A percentile compares a stretch with the other conserved stretches of the same genome.
These are phyloP conservation scores for Cryoendolithus antarcticus DNA, from an alignment of 2,329 filamentous ascomycete species.

Conservation along the genomic window DNA sequence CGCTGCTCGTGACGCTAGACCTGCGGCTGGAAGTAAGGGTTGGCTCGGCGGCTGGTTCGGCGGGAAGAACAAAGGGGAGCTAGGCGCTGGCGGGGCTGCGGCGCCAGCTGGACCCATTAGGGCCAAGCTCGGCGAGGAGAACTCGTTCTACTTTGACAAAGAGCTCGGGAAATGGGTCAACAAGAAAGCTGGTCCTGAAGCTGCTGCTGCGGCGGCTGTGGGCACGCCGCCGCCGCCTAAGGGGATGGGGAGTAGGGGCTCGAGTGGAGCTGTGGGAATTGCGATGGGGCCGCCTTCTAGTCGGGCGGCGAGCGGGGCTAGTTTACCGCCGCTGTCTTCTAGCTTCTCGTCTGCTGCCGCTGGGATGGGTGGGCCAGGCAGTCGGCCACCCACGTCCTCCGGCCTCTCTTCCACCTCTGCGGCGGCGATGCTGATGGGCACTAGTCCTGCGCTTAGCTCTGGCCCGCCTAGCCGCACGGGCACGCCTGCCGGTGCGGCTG, in stretches of 20 bases:
- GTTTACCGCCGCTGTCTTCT: too few species aligned
- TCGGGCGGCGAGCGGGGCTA: constrained; percentile 10
- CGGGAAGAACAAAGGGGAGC: constrained; percentile 47
- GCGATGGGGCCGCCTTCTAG: constrained; percentile 40
- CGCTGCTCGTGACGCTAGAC: constrained; percentile 49
- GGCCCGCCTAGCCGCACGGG: constrained; percentile 19
- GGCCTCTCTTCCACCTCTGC: not conserved
- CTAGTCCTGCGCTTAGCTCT: constrained; percentile 5
- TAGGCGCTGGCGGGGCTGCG: constrained; percentile 44
- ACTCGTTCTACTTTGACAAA: constrained; percentile 84
- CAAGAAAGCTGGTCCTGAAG: constrained; percentile 65
- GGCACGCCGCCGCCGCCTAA: constrained; percentile 65
- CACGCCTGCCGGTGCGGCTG: constrained; percentile 12
- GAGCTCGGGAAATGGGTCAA: constrained; percentile 98
- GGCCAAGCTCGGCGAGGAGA: constrained; percentile 90
- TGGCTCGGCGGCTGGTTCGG: constrained; percentile 75
- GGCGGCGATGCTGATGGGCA: constrained; percentile 1
- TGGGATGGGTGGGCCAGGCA: constrained; percentile 1
- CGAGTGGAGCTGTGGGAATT: constrained; percentile 43
- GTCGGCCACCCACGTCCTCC: constrained; percentile 8
- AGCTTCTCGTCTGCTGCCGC: too few species aligned
- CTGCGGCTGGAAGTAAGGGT: constrained; percentile 44
- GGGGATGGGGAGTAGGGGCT: constrained; percentile 38
- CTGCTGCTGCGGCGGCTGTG: constrained; percentile 40
- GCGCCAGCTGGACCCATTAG: constrained; percentile 53